Conservation (phyloP, 2,329 filamentous ascomycete species). For the Xylariaceae sp. region DNA sequence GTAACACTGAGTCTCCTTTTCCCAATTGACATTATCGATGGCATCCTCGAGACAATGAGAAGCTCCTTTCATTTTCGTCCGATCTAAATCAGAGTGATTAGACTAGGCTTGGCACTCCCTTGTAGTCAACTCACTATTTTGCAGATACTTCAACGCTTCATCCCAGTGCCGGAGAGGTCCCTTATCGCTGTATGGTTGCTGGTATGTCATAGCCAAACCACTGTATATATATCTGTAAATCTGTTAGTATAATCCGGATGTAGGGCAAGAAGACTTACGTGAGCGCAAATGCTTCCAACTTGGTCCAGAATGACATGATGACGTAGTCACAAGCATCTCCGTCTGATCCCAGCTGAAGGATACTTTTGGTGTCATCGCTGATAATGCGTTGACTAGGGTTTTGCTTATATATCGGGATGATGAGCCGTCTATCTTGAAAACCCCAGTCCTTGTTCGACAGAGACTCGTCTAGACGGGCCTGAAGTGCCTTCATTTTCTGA, state of each 20-base stretch:
- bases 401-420: slow-evolving; percentile 54
- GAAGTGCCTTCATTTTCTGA: slow-evolving; percentile 59
- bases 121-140: slow-evolving; percentile 28
- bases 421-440: slow-evolving; percentile 44
- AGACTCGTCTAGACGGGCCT: slow-evolving; percentile 57
- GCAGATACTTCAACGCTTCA: slow-evolving; percentile 34
- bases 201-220: slow-evolving; percentile 43
- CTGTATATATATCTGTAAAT: slow-evolving; percentile 50
- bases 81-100: slow-evolving; percentile 17
- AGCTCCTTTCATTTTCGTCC: slow-evolving; percentile 34
- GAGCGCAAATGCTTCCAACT: slow-evolving; percentile 53
- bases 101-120: slow-evolving; percentile 2
- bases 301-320: slow-evolving; percentile 58
- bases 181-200: slow-evolving; percentile 35
- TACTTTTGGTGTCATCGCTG: slow-evolving; percentile 53
- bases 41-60: slow-evolving; percentile 55
- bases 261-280: slow-evolving; percentile 38
- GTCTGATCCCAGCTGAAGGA: slow-evolving; percentile 47
- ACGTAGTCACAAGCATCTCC: slow-evolving; percentile 50
- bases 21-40: slow-evolving; percentile 59
- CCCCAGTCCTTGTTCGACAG: slow-evolving; percentile 44
- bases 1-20: slow-evolving; percentile 62
- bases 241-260: slow-evolving; percentile 4
- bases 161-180: slow-evolving; percentile 38
- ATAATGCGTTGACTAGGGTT: slow-evolving; percentile 46